phyloP scores from a whole-genome alignment of 306 rosid genomes.

The Crotalaria pallida region DNA sequence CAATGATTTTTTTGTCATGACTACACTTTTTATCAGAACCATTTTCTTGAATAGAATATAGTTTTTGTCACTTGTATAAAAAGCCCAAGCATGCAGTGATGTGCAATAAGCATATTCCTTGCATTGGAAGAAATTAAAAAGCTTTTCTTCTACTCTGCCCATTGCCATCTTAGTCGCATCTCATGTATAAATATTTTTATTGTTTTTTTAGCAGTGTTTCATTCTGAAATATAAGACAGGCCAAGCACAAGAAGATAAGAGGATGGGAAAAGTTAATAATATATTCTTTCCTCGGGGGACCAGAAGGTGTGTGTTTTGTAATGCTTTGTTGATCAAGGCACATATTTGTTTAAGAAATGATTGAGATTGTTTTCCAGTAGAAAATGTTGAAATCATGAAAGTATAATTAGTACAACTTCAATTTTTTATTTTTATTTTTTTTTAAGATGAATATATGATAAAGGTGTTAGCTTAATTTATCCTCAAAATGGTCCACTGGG shows the following conservation, averaged over 20 bases:
- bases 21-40: slow-evolving; percentile 11
- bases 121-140: slow-evolving; percentile 13
- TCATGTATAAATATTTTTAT: slow-evolving; percentile 13
- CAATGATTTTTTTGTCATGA: slow-evolving; percentile 1
- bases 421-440: neutral
- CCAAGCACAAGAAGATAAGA: slow-evolving; percentile 90
- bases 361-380: neutral
- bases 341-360: neutral
- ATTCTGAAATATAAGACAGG: slow-evolving; percentile 91
- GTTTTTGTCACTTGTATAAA: slow-evolving; percentile 18
- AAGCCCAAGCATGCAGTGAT: slow-evolving; percentile 10
- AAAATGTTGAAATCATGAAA: slow-evolving; percentile 12
- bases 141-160: slow-evolving; percentile 15
- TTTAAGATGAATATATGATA: neutral
- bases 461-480: neutral
- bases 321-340: slow-evolving; percentile 14
- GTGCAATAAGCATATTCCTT: slow-evolving; percentile 18
- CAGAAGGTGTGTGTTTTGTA: slow-evolving; percentile 54
- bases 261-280: slow-evolving; percentile 80
- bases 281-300: slow-evolving; percentile 90
- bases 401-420: neutral
- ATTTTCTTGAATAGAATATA: slow-evolving; percentile 11
- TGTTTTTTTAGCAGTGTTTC: slow-evolving; percentile 51
- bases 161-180: slow-evolving; percentile 14
- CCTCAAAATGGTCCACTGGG: neutral